Percentiles rank a stretch among this genome's conserved stretches.
These are phyloP conservation scores for Apiospora koreana DNA, from an alignment of 2,329 filamentous ascomycete species.

Conservation along the genomic window DNA sequence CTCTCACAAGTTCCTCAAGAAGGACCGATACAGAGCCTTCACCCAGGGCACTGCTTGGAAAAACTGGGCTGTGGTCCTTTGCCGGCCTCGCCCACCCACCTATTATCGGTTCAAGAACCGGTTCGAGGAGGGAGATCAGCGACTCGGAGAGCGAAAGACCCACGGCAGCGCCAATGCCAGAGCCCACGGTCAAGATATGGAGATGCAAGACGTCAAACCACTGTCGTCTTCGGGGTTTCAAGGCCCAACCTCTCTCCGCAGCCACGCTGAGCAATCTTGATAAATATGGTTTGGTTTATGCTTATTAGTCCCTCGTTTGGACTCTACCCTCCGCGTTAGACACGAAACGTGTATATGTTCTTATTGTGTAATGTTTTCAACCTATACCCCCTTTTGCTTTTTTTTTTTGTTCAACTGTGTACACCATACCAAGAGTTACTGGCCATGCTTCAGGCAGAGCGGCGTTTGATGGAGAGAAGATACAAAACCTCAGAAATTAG, in stretches of 20 bases:
- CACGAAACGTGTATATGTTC: conserved; percentile 7
- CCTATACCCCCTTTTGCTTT: conserved; percentile 15
- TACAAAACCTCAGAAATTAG: background rate
- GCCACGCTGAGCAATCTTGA: conserved; percentile 12
- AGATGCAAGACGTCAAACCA: conserved; percentile 70
- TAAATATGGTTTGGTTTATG: background rate
- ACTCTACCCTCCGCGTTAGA: background rate
- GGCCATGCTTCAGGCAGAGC: background rate
- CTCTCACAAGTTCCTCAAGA: conserved; percentile 90
- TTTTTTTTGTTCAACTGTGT: background rate
- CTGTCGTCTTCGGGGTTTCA: conserved; percentile 47
- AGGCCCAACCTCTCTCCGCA: conserved; percentile 51
- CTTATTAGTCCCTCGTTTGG: background rate
- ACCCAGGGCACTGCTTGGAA: conserved; percentile 72
- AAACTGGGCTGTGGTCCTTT: conserved; percentile 82
- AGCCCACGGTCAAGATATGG: conserved; percentile 60
- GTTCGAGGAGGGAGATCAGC: conserved; percentile 81
- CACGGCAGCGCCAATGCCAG: conserved; percentile 51
- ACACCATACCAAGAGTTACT: background rate
- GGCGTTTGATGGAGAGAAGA: background rate
- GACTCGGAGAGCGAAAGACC: conserved; percentile 64
- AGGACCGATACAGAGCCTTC: conserved; percentile 88
- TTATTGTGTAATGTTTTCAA: conserved; percentile 18
- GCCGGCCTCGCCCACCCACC: conserved; percentile 80
- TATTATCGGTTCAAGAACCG: conserved; percentile 84